Evolutionary conservation across 129 eudicot genomes (phyloP), one percentile per base, ranked within the genome.

Genomic region (Rutidosis leptorrhynchoides): DNA sequence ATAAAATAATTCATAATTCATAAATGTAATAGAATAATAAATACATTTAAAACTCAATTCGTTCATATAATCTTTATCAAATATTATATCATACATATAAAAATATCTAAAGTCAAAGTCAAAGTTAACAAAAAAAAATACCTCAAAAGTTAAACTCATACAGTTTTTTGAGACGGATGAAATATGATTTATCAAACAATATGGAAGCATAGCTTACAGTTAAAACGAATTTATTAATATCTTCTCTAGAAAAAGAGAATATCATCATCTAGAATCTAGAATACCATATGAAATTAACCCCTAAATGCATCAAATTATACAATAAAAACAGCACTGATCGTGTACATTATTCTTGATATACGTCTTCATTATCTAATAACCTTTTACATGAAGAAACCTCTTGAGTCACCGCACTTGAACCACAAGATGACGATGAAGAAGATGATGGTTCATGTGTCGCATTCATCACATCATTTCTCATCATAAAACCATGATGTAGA

Each of bases 321-420:
- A 20, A 27, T 1, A 35, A 62, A 62, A 33, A 4, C 64, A 51
- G 51, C 52, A 29, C 25, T 29, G 45, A 51, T 63, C 33, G 33
- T 49, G 32, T 69, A 35, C 77, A 56, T 70, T 64, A 24, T 64
- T 77, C 68, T 64, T 77, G 17, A 30, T 29, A 56, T 49, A n/a
- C 21, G 6, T 65, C 78, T 65, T 69, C 75, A 29, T 28, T 62
- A 29, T 73, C 65, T 59, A 73, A 67, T 49, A 35, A 43, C 64
- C 59, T 77, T 65, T 56, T 79, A 70, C 62, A 27, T 25, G 85
- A 69, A 58, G 85, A 73, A 61, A 67, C 83, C 64, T 84, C 77
- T 15, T 40, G 49, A 68, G 78, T 63, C 49, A 77, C 75, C 26
- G 59, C 80, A 74, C 74, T 71, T 1, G 83, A 80, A 33, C 78